Evolutionary conservation across 805 yeast genomes (phyloP).

Genomic region (Metschnikowia santaceciliae): DNA sequence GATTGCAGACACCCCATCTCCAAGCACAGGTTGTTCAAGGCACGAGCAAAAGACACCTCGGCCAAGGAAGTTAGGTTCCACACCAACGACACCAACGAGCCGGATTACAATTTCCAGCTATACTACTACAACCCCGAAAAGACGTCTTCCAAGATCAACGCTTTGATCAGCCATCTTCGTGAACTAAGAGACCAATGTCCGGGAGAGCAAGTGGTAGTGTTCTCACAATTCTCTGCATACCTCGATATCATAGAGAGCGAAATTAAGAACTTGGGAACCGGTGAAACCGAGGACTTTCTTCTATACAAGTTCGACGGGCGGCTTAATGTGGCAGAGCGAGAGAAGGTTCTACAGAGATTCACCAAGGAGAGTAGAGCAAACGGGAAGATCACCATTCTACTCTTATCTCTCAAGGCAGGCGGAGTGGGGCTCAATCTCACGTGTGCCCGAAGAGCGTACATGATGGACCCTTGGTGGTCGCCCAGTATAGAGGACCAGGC

Average conservation of each 20-base stretch:
- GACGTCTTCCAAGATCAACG: constrained; percentile 70
- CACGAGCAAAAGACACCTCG: constrained; percentile 25
- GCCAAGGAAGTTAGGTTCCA: constrained; percentile 29
- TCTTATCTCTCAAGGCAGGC: constrained; percentile 84
- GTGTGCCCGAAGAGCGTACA: constrained; percentile 75
- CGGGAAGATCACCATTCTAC: constrained; percentile 44
- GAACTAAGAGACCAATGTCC: constrained; percentile 51
- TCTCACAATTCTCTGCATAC: constrained; percentile 85
- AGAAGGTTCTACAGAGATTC: constrained; percentile 57
- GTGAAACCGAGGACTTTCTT: constrained; percentile 39
- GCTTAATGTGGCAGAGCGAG: constrained; percentile 60
- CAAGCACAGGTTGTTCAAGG: constrained; percentile 44
- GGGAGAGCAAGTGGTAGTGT: constrained; percentile 76
- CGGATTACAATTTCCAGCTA: constrained; percentile 30
- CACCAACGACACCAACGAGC: constrained; percentile 19
- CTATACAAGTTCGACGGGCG: constrained; percentile 82
- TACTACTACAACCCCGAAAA: constrained; percentile 47
- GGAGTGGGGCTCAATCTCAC: constrained; percentile 91
- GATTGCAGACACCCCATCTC: constrained; percentile 63
- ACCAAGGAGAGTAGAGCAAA: constrained; percentile 27
- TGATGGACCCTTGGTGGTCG: constrained; percentile 99
- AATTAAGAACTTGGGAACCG: constrained; percentile 33
- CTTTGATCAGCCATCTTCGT: constrained; percentile 58
- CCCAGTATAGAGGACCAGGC: constrained; percentile 90
- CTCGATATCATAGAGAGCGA: constrained; percentile 70